Base-by-base conservation (phyloP, 352 stramenopile species). In the Globisporangium nagaii region DNA sequence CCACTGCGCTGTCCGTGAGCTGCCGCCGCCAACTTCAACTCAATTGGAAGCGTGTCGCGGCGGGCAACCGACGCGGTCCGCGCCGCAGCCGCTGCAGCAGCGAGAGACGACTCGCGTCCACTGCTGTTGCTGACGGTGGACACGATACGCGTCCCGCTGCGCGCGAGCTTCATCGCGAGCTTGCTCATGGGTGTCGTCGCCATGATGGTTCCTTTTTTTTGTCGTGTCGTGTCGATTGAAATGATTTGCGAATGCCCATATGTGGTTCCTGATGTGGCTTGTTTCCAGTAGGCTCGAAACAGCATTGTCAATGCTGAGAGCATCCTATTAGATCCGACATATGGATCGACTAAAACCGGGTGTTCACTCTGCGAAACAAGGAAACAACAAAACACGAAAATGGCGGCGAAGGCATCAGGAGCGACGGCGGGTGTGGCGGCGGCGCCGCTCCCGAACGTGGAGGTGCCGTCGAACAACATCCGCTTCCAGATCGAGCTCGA, bases 401-500 rank as follows among this genome's bases (percentile, higher is more conserved):
- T 35, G 46, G 22, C 44, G 19, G 17, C 35, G 10, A 55, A 55
- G 22, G 48, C 45, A 48, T 8, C 31, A 44, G 32, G 32, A 7
- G n/a, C 28, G n/a, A 12, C 27, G 17, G 27, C 20, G 1, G 30
- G 27, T 7, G 22, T 44, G 13, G 13, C 36, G 22, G 12, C 45
- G 17, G 13, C 37, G 7, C 35, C 55, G 39, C 31, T 53, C 13
- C 43, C 60, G 44, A 62, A 62, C 20, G 68, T 79, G 32, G 83
- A 91, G 35, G 62, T 93, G 49, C 85, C 84, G 45, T 85, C 88
- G 27, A 94, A 97, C 56, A 79, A 95, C 64, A 84, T 93, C 43
- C 86, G 89, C 63, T 97, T 97, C 71, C 84, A 94, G 68, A 89
- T 96, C 52, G 89, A 97, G 68, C 77, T 97, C 35, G 89, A 97